phyloP scores from a whole-genome alignment of 306 rosid species.

The Vachellia pachyceras region DNA sequence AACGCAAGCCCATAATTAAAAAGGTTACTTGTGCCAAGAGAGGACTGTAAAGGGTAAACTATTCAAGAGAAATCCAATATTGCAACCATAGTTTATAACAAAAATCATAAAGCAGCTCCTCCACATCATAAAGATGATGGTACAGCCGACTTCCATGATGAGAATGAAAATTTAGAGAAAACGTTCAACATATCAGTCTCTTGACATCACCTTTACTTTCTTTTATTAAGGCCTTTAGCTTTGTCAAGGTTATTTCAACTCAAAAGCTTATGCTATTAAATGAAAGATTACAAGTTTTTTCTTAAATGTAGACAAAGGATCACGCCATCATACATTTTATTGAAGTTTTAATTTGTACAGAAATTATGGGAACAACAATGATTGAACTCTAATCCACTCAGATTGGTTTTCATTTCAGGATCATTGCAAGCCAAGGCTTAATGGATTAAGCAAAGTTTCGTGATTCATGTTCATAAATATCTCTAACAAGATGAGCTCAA shows the following conservation, averaged over 20 bases:
- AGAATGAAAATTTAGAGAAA: neutral
- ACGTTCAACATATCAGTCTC: neutral
- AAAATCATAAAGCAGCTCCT: neutral
- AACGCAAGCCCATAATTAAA: neutral
- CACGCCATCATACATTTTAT: neutral
- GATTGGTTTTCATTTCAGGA: neutral
- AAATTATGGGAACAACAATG: neutral
- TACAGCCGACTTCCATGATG: neutral
- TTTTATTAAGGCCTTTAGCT: neutral
- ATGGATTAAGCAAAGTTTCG: neutral
- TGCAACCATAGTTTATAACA: neutral
- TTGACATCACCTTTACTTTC: neutral
- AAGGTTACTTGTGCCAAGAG: neutral
- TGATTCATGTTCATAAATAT: neutral
- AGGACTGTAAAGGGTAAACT: neutral
- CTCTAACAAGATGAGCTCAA: neutral
- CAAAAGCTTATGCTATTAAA: neutral
- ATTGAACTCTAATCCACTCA: neutral
- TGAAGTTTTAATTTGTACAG: neutral
- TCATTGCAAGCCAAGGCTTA: neutral
- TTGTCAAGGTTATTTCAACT: conserved; percentile 1
- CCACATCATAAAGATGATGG: neutral
- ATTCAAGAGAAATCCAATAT: conserved; percentile 9
- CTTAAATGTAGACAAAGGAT: neutral
- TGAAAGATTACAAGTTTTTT: neutral